Evolutionary conservation across 2,329 filamentous ascomycete species (phyloP), one percentile per base, ranked within the genome.

Genomic region (Neoscytalidium dimidiatum): DNA sequence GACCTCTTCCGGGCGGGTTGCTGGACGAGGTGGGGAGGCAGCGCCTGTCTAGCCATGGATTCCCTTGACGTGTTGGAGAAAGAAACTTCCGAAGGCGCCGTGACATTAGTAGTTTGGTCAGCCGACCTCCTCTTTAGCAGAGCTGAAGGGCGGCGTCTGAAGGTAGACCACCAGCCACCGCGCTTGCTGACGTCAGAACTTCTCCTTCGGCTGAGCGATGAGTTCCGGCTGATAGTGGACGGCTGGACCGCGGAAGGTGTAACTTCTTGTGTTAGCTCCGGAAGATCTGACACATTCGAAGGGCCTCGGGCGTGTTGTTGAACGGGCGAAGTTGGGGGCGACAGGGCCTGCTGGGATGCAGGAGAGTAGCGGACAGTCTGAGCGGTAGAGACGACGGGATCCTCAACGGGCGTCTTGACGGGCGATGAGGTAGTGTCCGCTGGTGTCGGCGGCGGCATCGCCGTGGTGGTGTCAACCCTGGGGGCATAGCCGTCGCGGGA

Each of bases 31-130:
- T 85, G 83, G 53, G 82, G 78, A 19, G 84, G 83, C 29, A 81
- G 79, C 62, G 80, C 77, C 65, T 88, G 81, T 68, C 81, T 83
- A 67, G 84, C 83, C 79, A 97, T 94, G 17, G 94, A 96, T 72
- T 97, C 94, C 68, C 93, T 86, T 1, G 94, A 97, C 0, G 92
- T 92, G 72, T 97, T 97, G 4, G 92, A 93, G 74, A 96, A 95
- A 0, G 81, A 82, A 19, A 72, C 71, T n/a, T 94, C 93, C 0
- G 92, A 90, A 3, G 90, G 85, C 2, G 74, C 83, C 67, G 74
- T 85, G 78, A 48, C 51, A 23, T 49, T 41, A 2, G 80, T 79
- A 49, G 78, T 80, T 73, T 77, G 87, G 77, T 79, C 85, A 62
- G 74, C 70, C 9, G 75, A 76, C 53, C 68, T 73, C 82, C 76